Conservation (phyloP, 345 rosid genomes). For the Dovyalis caffra region DNA sequence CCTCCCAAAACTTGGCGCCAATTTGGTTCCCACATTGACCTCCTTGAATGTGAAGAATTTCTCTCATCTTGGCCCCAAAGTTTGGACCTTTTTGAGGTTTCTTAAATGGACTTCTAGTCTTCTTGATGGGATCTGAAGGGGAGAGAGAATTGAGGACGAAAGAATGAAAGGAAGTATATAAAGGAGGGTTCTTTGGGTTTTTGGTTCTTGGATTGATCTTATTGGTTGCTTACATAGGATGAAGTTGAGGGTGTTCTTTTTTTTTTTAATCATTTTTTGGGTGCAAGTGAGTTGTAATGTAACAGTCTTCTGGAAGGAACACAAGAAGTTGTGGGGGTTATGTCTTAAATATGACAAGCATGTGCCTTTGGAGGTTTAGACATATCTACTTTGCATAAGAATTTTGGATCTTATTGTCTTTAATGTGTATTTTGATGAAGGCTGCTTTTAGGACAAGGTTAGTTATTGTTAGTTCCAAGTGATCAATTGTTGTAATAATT, state of each 20-base stretch:
- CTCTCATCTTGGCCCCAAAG: conserved; percentile 16
- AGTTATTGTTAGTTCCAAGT: neutral
- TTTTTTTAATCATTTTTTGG: neutral
- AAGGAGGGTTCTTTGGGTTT: neutral
- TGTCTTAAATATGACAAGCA: neutral
- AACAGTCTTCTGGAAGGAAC: neutral
- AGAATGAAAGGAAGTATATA: too few species aligned
- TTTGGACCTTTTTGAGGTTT: neutral
- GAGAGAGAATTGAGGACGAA: neutral
- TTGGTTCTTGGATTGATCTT: neutral
- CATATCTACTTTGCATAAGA: too few species aligned
- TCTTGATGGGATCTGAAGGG: too few species aligned
- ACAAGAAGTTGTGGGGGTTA: neutral
- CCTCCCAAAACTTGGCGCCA: conserved; percentile 30
- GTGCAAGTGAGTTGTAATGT: neutral
- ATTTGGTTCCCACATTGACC: conserved; percentile 31
- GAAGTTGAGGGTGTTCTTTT: too few species aligned
- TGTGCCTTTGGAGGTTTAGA: neutral
- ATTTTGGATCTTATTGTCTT: neutral
- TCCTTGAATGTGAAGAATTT: conserved; percentile 27
- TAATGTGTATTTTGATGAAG: neutral
- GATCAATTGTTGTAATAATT: neutral
- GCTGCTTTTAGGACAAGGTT: neutral
- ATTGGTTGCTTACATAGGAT: neutral
- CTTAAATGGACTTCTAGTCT: neutral